Percentiles rank a stretch among this genome's conserved stretches.
Conservation (phyloP, 2,329 filamentous ascomycete genomes). For the Lachnellula willkommii region DNA sequence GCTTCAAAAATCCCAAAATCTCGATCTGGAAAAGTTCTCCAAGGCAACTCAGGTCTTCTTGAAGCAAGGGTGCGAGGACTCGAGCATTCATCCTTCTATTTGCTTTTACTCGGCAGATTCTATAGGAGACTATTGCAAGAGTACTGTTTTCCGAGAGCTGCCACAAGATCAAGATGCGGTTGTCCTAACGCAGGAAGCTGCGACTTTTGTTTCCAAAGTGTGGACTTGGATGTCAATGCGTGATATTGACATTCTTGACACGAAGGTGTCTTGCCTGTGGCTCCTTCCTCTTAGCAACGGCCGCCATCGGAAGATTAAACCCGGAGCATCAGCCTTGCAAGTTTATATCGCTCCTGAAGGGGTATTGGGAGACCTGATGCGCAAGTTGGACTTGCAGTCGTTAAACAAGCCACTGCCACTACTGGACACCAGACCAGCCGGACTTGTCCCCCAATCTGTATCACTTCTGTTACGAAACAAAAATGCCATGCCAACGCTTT, state of each 20-base stretch:
- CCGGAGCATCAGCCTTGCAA: slow-evolving; percentile 1
- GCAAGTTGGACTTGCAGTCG: slow-evolving; percentile 6
- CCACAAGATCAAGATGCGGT: slow-evolving; percentile 6
- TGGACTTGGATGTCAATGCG: slow-evolving; percentile 20
- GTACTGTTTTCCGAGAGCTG: slow-evolving; percentile 9
- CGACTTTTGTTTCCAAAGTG: slow-evolving; percentile 6
- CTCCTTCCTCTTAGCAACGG: slow-evolving; percentile 25
- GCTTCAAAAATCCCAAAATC: slow-evolving; percentile 10
- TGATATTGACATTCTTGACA: slow-evolving; percentile 6
- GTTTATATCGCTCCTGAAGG: slow-evolving; percentile 7
- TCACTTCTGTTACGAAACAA: background rate
- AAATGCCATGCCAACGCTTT: background rate
- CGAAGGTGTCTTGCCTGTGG: slow-evolving; percentile 21
- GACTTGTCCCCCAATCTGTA: background rate
- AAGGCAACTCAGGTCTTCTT: background rate
- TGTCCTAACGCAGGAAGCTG: slow-evolving; percentile 2
- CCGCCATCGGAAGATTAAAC: slow-evolving; percentile 18
- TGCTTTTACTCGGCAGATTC: slow-evolving; percentile 11
- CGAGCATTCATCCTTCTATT: slow-evolving; percentile 14
- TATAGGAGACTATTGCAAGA: slow-evolving; percentile 15
- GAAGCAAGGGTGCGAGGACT: slow-evolving; percentile 4
- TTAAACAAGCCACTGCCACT: slow-evolving; percentile 6
- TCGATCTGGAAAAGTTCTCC: slow-evolving; percentile 17
- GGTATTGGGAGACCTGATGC: slow-evolving; percentile 15
- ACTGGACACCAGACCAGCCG: slow-evolving; percentile 1